Base-by-base conservation (phyloP, 1,139 yeast species). In the Diutina catenulata region DNA sequence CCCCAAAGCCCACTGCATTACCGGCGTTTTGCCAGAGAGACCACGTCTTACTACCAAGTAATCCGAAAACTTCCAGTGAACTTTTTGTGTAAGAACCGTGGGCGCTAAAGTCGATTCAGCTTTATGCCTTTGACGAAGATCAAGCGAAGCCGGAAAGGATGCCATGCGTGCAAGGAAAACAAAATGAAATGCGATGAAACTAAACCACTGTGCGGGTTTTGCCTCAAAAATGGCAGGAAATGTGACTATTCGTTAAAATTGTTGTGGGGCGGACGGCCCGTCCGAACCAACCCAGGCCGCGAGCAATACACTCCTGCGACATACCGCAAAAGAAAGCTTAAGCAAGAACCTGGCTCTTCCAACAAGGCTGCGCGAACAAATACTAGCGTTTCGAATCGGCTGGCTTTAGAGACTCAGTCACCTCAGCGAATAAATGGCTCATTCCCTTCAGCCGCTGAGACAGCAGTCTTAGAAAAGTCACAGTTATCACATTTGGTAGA, bases 211-310 rank as follows among this genome's bases (percentile, higher is more conserved):
- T 83, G 94, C 48, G 55, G 70, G 1, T 65, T 73, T 44, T 84
- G 94, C 50, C 38, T 54, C 4, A 74, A 70, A 41, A 57, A 68
- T 2, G 55, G 59, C 3, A 47, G 57, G 9, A 45, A 52, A 1
- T 82, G 94, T 55, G 88, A 80, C 48, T 82, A 82, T 49, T 62
- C 80, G 3, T 49, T 80, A 20, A 74, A 68, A 45, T 59, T 82
- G 31, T 72, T 76, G 0, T 82, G 94, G 94, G 91, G 88, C 18
- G 91, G 91, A 0, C 55, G 88, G 38, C 86, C 84, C 0, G 75
- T 64, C 44, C 60, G 61, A 42, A 56, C 62, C 40, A 37, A 43
- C 11, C 39, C 43, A 45, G 15, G 14, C 10, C 35, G 15, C 18
- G 28, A 32, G 16, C 31, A 31, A 13, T 31, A 31, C 14, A 31